Percentiles rank a stretch among this genome's conserved stretches.
Evolutionary conservation across 352 stramenopile species (phyloP).

Genomic region (Globisporangium cederbergense): DNA sequence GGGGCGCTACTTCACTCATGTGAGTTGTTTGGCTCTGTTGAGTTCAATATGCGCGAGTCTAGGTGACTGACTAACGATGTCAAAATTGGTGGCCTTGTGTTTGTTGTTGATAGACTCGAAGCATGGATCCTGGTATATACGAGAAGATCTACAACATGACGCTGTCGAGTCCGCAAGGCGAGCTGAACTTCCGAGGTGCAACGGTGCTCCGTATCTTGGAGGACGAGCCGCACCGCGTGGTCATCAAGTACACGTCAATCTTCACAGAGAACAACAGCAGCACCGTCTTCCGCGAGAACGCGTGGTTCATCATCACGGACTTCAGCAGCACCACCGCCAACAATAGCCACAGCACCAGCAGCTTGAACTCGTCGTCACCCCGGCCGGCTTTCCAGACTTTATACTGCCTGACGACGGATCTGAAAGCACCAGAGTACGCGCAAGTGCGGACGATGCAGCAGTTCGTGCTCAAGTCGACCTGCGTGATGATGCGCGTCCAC

Average conservation of each 20-base stretch:
- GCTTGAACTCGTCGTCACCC: background rate
- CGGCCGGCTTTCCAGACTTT: background rate
- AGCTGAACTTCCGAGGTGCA: background rate
- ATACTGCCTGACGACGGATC: background rate
- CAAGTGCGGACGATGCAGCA: conserved; percentile 1
- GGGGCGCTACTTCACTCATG: background rate
- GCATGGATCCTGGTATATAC: background rate
- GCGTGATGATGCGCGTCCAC: conserved; percentile 1
- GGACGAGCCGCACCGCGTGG: background rate
- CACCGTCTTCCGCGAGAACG: background rate
- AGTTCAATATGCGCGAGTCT: background rate
- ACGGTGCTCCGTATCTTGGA: background rate
- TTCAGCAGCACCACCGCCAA: background rate
- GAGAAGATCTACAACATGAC: background rate
- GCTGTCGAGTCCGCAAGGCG: background rate
- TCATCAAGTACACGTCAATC: background rate
- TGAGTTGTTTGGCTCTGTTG: background rate
- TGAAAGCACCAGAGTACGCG: background rate
- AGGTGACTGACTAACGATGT: background rate
- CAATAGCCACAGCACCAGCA: background rate
- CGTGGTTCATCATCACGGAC: background rate
- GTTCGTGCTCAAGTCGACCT: background rate
- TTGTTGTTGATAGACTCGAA: background rate
- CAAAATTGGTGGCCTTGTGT: background rate
- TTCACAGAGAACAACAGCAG: background rate